These are phyloP conservation scores for Magnolia changhungtana DNA, from an alignment of 164 flowering plant genomes.

Conservation along the genomic window DNA sequence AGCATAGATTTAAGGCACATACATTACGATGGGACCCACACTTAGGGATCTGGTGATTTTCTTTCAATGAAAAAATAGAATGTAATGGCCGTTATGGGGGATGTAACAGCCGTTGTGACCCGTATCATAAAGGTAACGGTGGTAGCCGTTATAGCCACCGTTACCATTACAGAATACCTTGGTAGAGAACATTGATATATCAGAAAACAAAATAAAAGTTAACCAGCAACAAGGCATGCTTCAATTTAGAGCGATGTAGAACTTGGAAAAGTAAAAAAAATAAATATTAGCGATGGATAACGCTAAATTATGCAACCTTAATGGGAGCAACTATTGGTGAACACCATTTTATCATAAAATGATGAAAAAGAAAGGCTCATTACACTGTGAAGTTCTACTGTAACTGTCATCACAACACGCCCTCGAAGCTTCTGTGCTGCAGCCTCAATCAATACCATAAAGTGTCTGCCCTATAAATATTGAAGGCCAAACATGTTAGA, in stretches of 20 bases:
- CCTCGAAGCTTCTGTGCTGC: constrained; percentile 96
- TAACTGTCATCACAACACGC: constrained; percentile 76
- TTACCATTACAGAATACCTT: too few relatives aligned
- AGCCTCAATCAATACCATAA: constrained; percentile 78
- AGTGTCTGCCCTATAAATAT: constrained; percentile 65
- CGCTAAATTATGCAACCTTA: not conserved
- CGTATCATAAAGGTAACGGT: too few relatives aligned
- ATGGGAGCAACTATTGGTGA: not conserved
- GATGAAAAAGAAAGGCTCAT: constrained; percentile 12
- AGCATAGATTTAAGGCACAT: too few relatives aligned
- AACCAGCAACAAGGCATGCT: not conserved
- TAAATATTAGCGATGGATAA: not conserved
- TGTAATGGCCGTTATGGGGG: too few relatives aligned
- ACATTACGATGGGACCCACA: too few relatives aligned
- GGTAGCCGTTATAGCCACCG: too few relatives aligned
- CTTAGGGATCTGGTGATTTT: too few relatives aligned
- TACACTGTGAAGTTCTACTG: constrained; percentile 70
- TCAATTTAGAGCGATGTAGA: not conserved
- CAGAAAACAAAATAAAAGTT: not conserved
- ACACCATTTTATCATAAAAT: not conserved
- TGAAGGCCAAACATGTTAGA: constrained; percentile 7
- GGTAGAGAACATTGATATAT: not conserved
- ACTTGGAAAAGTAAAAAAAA: not conserved
- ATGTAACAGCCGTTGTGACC: too few relatives aligned
- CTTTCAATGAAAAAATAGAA: too few relatives aligned